These are phyloP conservation scores for Phragmites australis DNA, from an alignment of 176 grass and related monocot genomes.

Conservation along the genomic window DNA sequence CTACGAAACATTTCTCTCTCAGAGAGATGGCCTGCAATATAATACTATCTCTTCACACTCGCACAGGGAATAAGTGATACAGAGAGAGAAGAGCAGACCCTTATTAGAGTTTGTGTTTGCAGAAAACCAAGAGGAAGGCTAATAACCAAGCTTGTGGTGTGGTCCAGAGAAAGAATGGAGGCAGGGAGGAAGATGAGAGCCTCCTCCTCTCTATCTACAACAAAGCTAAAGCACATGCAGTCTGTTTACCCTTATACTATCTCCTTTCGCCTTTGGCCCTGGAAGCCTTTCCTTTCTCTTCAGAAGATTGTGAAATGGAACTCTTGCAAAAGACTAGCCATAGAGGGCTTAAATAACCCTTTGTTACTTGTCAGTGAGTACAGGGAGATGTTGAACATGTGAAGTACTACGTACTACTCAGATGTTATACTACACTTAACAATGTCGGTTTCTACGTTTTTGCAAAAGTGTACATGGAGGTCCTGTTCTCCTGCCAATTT, in stretches of 20 bases:
- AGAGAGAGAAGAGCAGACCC: not conserved
- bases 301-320: conserved; percentile 17
- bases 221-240: not conserved
- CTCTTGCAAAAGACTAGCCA: conserved; percentile 7
- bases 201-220: not conserved
- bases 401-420: not conserved
- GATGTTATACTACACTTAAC: not conserved
- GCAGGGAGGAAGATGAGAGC: not conserved
- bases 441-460: not conserved
- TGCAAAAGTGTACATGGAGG: too few relatives aligned
- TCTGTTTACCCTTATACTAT: conserved; percentile 5
- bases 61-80: not conserved
- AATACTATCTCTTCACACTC: conserved; percentile 15
- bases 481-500: not conserved
- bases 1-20: not conserved
- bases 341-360: conserved; percentile 32
- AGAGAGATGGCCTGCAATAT: conserved; percentile 22
- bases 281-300: not conserved
- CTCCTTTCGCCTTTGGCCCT: not conserved
- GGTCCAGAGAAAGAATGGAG: conserved; percentile 8
- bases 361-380: conserved; percentile 22
- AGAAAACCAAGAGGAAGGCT: conserved; percentile 31
- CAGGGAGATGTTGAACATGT: conserved; percentile 35
- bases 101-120: conserved; percentile 31
- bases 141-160: conserved; percentile 23